Percentiles rank a stretch among this genome's conserved stretches.
Conservation (phyloP, 2,329 filamentous ascomycete species). For the Reticulascus tulasneorum region DNA sequence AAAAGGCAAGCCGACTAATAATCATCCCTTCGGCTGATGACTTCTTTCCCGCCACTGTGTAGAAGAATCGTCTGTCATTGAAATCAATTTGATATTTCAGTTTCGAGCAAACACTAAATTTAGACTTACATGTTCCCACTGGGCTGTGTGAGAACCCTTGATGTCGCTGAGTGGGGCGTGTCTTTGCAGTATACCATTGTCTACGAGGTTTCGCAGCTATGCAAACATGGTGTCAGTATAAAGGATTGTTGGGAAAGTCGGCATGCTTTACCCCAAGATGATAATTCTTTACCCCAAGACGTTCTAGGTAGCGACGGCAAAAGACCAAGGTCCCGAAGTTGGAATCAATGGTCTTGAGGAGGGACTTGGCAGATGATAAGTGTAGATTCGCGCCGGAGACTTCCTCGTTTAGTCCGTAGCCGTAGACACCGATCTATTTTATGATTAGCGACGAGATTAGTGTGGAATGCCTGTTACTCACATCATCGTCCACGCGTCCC, state of each 20-base stretch:
- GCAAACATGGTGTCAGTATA: conserved; percentile 25
- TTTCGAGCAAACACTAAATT: neutral
- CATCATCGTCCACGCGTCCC: conserved; percentile 81
- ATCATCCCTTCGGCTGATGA: conserved; percentile 49
- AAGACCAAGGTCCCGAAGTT: conserved; percentile 62
- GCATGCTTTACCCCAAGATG: conserved; percentile 46
- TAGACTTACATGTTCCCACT: conserved; percentile 52
- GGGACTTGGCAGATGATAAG: conserved; percentile 49
- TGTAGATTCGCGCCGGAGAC: conserved; percentile 32
- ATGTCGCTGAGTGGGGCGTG: conserved; percentile 55
- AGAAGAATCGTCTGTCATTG: conserved; percentile 47
- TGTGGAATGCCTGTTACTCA: conserved; percentile 30
- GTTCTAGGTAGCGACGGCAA: conserved; percentile 58
- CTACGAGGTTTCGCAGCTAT: conserved; percentile 55
- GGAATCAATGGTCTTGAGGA: conserved; percentile 56
- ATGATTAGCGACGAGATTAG: too few species aligned
- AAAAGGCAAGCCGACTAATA: conserved; percentile 29
- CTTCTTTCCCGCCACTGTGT: conserved; percentile 41
- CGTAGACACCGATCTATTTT: conserved; percentile 43
- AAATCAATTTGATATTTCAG: neutral
- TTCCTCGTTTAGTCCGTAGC: conserved; percentile 40
- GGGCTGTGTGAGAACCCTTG: conserved; percentile 58
- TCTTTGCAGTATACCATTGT: conserved; percentile 52
- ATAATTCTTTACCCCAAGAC: conserved; percentile 58
- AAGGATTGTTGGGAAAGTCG: neutral